Percentiles rank a stretch among this genome's conserved stretches.
These are phyloP conservation scores for Eucalyptus marginata DNA, from an alignment of 345 rosid species.

Conservation along the genomic window DNA sequence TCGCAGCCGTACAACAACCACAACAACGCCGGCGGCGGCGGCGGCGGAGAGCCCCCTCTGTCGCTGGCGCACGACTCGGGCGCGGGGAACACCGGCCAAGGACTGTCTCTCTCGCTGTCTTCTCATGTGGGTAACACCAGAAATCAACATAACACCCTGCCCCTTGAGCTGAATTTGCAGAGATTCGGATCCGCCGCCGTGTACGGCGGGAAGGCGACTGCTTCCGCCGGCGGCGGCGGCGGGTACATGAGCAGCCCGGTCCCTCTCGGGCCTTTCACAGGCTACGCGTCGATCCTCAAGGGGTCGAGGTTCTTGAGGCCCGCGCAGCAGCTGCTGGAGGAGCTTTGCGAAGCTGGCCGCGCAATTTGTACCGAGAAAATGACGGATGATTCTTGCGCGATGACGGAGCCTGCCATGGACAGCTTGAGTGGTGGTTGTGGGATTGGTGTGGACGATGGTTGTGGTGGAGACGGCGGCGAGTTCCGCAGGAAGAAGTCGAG, in stretches of 20 bases:
- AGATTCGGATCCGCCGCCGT: constrained; percentile 22
- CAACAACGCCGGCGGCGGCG: constrained; percentile 3
- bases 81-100: constrained; percentile 5
- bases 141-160: constrained; percentile 13
- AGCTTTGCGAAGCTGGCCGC: constrained; percentile 60
- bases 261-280: constrained; percentile 74
- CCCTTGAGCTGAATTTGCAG: constrained; percentile 36
- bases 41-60: constrained; percentile 24
- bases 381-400: constrained; percentile 18
- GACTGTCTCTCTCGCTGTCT: constrained; percentile 58
- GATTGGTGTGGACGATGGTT: constrained; percentile 3
- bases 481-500: constrained; percentile 56
- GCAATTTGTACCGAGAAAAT: constrained; percentile 34
- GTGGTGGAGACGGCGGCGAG: constrained; percentile 29
- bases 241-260: constrained; percentile 28
- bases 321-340: constrained; percentile 74
- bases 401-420: constrained; percentile 27
- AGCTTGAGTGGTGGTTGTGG: constrained; percentile 11
- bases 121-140: constrained; percentile 15
- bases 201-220: constrained; percentile 7
- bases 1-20: constrained; percentile 6
- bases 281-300: constrained; percentile 64
- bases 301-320: constrained; percentile 88
- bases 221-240: constrained; percentile 16
- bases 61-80: background rate